Percentiles rank a stretch among this genome's conserved stretches.
Conservation (phyloP, 2,329 filamentous ascomycete genomes). For the Alternaria arbusti region DNA sequence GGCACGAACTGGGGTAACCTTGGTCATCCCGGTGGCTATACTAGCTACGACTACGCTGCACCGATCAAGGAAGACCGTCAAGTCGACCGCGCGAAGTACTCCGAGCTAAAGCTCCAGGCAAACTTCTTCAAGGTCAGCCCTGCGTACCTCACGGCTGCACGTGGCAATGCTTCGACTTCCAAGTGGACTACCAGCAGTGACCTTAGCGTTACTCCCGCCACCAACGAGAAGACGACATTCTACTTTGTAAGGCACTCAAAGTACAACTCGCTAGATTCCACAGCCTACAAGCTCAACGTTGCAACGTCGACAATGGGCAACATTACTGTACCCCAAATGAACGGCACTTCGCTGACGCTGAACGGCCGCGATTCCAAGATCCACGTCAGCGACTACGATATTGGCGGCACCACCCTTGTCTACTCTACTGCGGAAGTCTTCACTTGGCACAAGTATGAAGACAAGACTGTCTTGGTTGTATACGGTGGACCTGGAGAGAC, state of each 20-base stretch:
- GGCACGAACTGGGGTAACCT: constrained; percentile 81
- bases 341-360: constrained; percentile 61
- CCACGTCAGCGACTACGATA: constrained; percentile 69
- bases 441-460: constrained; percentile 69
- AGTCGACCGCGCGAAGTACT: constrained; percentile 76
- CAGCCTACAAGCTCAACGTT: constrained; percentile 69
- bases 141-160: constrained; percentile 64
- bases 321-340: constrained; percentile 65
- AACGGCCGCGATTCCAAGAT: constrained; percentile 71
- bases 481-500: constrained; percentile 68
- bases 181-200: constrained; percentile 50
- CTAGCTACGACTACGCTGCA: constrained; percentile 66
- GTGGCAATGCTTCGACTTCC: constrained; percentile 38
- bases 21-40: constrained; percentile 65
- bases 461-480: constrained; percentile 66
- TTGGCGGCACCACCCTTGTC: constrained; percentile 65
- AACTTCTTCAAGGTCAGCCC: constrained; percentile 78
- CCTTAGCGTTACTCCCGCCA: constrained; percentile 67
- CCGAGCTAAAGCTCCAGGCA: constrained; percentile 76
- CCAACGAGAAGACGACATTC: constrained; percentile 64
- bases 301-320: constrained; percentile 63
- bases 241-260: constrained; percentile 71
- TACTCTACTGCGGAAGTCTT: constrained; percentile 74
- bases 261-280: constrained; percentile 65
- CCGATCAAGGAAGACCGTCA: constrained; percentile 73